Conservation (phyloP, 495 filamentous ascomycete genomes). For the Lichenothelia convexa region DNA sequence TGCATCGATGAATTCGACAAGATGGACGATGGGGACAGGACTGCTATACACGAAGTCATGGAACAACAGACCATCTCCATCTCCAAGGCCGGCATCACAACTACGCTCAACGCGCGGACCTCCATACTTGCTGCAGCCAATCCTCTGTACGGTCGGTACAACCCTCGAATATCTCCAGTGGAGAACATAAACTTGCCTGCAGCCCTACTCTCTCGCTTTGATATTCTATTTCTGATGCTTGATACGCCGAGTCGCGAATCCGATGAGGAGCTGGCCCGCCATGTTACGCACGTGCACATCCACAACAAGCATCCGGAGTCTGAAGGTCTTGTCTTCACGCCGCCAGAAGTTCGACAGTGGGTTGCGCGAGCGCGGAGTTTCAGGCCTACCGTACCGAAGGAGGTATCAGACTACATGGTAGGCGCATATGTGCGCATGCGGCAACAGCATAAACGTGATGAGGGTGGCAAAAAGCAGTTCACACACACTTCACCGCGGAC, state of each 20-base stretch:
- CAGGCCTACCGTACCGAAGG: conserved; percentile 65
- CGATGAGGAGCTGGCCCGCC: conserved; percentile 84
- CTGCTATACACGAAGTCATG: conserved; percentile 99
- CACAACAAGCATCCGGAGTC: conserved; percentile 77
- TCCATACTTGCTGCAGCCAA: conserved; percentile 97
- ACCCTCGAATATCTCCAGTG: conserved; percentile 85
- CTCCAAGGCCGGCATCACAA: conserved; percentile 93
- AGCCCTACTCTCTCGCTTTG: conserved; percentile 88
- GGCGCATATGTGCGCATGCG: conserved; percentile 89
- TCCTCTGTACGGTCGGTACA: conserved; percentile 93
- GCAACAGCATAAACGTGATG: conserved; percentile 71
- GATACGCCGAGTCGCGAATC: conserved; percentile 75
- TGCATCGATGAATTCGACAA: conserved; percentile 99
- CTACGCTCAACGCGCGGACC: conserved; percentile 85
- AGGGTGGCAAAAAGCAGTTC: conserved; percentile 75
- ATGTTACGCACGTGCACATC: conserved; percentile 97
- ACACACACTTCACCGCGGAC: conserved; percentile 86
- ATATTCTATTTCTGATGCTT: conserved; percentile 88
- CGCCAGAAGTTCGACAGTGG: conserved; percentile 85
- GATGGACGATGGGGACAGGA: conserved; percentile 94
- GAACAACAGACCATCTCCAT: conserved; percentile 98
- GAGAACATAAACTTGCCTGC: conserved; percentile 98
- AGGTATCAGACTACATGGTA: conserved; percentile 85
- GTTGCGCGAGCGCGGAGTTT: conserved; percentile 80
- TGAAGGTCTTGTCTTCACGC: conserved; percentile 55